Evolutionary conservation across 208 protist genomes (phyloP).

Genomic region (Wallacemonas rigidus): DNA sequence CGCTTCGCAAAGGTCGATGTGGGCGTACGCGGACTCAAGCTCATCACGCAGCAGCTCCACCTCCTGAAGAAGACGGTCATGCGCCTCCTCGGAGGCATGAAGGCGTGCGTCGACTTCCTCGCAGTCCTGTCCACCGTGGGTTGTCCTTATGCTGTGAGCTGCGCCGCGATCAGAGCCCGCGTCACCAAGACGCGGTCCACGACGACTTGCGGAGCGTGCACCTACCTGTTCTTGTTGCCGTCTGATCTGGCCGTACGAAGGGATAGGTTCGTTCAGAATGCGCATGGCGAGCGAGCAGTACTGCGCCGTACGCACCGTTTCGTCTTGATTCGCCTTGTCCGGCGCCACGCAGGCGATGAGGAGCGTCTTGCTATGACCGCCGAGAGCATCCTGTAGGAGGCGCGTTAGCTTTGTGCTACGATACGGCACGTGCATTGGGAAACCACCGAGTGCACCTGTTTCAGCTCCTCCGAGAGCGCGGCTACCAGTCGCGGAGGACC

Average conservation of each 20-base stretch:
- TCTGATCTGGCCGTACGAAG: slow-evolving; percentile 45
- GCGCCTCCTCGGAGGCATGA: slow-evolving; percentile 16
- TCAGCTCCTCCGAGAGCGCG: slow-evolving; percentile 41
- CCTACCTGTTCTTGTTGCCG: slow-evolving; percentile 10
- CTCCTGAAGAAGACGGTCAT: slow-evolving; percentile 28
- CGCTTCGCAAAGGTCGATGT: slow-evolving; percentile 54
- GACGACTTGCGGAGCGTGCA: too few relatives aligned
- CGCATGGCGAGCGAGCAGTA: slow-evolving; percentile 92
- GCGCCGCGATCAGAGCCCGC: too few relatives aligned
- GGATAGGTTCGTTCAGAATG: slow-evolving; percentile 82
- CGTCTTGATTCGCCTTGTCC: slow-evolving; percentile 69
- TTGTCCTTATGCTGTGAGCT: not conserved
- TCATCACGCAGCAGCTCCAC: slow-evolving; percentile 21
- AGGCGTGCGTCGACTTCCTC: not conserved
- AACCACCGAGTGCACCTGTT: not conserved
- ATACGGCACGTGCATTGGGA: slow-evolving; percentile 75
- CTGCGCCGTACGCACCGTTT: slow-evolving; percentile 90
- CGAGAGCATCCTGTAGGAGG: slow-evolving; percentile 89
- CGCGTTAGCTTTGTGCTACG: slow-evolving; percentile 91
- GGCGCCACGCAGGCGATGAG: slow-evolving; percentile 89
- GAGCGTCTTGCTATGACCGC: slow-evolving; percentile 83
- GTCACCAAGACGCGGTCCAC: too few relatives aligned
- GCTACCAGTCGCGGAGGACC: slow-evolving; percentile 12
- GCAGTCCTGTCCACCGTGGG: not conserved
- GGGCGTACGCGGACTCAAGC: slow-evolving; percentile 31